Base-by-base conservation (phyloP, 2,329 filamentous ascomycete genomes). In the Neoascochyta sp. region DNA sequence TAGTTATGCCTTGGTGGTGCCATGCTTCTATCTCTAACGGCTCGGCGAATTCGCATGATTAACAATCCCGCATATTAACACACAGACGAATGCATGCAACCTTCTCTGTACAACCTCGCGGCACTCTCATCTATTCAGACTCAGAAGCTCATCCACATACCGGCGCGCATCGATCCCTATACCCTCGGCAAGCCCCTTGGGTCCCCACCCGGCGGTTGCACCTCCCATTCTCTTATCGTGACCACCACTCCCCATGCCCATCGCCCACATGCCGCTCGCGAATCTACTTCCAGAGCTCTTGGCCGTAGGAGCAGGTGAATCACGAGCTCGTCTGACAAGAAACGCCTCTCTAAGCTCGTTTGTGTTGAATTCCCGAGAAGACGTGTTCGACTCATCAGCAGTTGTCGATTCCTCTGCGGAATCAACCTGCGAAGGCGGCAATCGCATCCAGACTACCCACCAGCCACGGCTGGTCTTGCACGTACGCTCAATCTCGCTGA, bases 81-180 rank as follows among this genome's bases (percentile, higher is more conserved):
- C n/a, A n/a, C n/a, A n/a, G n/a, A n/a, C n/a, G n/a, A n/a, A n/a
- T n/a, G n/a, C n/a, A n/a, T n/a, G n/a, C n/a, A n/a, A n/a, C n/a
- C n/a, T n/a, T n/a, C n/a, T n/a, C n/a, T n/a, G n/a, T n/a, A n/a
- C n/a, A n/a, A n/a, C n/a, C n/a, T n/a, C n/a, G n/a, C n/a, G n/a
- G n/a, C n/a, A n/a, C n/a, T n/a, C n/a, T 50, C 40, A 62, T 26
- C 59, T 60, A 54, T 73, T 74, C 52, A 87, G 57, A 51, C 73
- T 85, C 57, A 88, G 64, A 33, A 89, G 56, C 1, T 78, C 79
- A 57, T 88, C 83, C 4, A 88, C 77, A 59, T 88, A 88, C 54
- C 74, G 75, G 58, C 80, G 74, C 16, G 83, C 86, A 66, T 89
- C 84, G 18, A 88, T 73, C 0, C 84, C 84, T 41, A 89, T 86